Evolutionary conservation across 1,139 yeast genomes (phyloP), one percentile per base, ranked within the genome.

Genomic region (Suhomyces yuchorum): DNA sequence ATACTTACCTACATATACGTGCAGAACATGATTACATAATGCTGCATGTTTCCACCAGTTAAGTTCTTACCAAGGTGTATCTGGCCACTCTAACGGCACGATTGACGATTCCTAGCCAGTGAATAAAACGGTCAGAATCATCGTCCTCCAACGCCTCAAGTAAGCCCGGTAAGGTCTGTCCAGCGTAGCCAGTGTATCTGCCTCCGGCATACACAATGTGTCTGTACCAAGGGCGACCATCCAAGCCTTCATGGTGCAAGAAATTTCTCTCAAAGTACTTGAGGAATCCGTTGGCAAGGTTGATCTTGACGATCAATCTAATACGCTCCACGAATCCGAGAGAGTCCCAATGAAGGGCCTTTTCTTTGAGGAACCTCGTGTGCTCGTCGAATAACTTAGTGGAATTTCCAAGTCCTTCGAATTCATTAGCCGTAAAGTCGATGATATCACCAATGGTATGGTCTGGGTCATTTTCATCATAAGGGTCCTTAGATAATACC

Each of bases 121-220:
- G 70, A 28, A 75, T 73, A 48, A 84, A 76, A 32, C 80, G 70
- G 23, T 71, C 74, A 30, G 74, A 66, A 55, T 86, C 84, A 0
- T 63, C 59, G 60, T 88, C 96, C 62, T 89, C 96, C 42, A 87
- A 66, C 0, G 96, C 89, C 63, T 90, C 96, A 35, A 80, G 78
- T 49, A 90, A 71, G 1, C 92, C 93, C 1, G 97, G 96, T 53
- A 87, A 75, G 17, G 84, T 80, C 58, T 86, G 91, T 1, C 96
- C 96, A 18, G 88, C 86, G 59, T 90, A 90, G 1, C 97, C 97
- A 2, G 96, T 87, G 65, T 77, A 84, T 60, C 95, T 75, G 3
- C 96, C 96, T 46, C 93, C 84, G 2, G 96, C 96, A 65, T 78
- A 89, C 3, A 88, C 81, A 52, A 87, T 77, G 67, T 91, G 96